Base-by-base conservation (phyloP, 768 basidiomycete species). In the Suillus clintonianus region DNA sequence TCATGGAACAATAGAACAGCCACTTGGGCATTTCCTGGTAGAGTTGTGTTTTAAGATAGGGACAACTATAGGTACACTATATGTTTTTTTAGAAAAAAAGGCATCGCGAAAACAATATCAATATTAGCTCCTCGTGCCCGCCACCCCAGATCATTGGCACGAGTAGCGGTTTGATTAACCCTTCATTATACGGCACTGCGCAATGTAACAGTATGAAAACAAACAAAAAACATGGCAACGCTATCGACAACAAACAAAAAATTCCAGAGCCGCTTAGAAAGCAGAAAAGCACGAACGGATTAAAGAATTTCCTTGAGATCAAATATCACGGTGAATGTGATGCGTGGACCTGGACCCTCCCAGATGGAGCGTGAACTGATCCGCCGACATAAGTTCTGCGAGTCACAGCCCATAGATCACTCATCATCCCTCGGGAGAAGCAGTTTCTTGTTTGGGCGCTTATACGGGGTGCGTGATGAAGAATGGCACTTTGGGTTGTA, bases 341-440 rank as follows among this genome's bases (percentile, higher is more conserved):
- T 24, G 10, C 17, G 24, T 19, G 22, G 37, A 2, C 11, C 39
- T 19, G 11, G 30, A 27, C 24, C 17, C 10, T 41, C 11, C 36
- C 24, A 19, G 9, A 57, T 11, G 14, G 39, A 11, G 37, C 17
- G 37, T 27, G 17, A 15, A 10, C 17, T 56, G 9, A 56, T 56
- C 9, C 24, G 37, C 37, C 55, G 37, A 39, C 24, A 39, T 27
- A 24, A 10, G 17, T 57, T 41, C 24, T 57, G 55, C 8, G 55
- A 39, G 22, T 24, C 11, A 36, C 24, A 24, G 19, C 24, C 19
- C 55, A 37, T 56, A 9, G 22, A 56, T 56, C 17, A 41, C 19
- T 57, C 56, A n/a, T 57, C 56, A 19, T 57, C 56, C 39, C 11
- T 27, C 27, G 56, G 56, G 6, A 57, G 37, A 57, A 57, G 37